These are phyloP conservation scores for Penicillium diatomitis DNA, from an alignment of 495 filamentous ascomycete genomes.

Conservation along the genomic window DNA sequence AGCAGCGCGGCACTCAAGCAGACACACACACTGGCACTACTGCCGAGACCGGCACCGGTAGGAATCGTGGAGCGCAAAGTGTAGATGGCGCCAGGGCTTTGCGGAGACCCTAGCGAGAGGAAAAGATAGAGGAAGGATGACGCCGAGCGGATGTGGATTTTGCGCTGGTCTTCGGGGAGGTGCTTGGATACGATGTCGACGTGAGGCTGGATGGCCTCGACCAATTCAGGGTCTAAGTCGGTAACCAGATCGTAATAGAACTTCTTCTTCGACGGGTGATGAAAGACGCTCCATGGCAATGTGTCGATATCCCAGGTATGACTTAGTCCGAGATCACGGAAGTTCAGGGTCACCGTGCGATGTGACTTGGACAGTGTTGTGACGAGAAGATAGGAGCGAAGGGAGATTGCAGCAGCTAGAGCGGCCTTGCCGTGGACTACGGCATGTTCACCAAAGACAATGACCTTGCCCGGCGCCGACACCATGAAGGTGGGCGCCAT, in stretches of 20 bases:
- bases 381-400: slow-evolving; percentile 92
- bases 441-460: slow-evolving; percentile 93
- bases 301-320: slow-evolving; percentile 90
- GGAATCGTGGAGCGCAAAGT: slow-evolving; percentile 91
- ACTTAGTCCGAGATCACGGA: slow-evolving; percentile 75
- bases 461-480: slow-evolving; percentile 94
- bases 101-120: slow-evolving; percentile 69
- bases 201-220: slow-evolving; percentile 68
- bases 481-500: slow-evolving; percentile 89
- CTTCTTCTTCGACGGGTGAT: slow-evolving; percentile 74
- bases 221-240: slow-evolving; percentile 69
- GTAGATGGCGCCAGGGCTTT: slow-evolving; percentile 73
- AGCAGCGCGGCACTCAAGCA: slow-evolving; percentile 83
- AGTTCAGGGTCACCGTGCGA: slow-evolving; percentile 73
- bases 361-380: slow-evolving; percentile 81
- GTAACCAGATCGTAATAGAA: slow-evolving; percentile 86
- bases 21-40: slow-evolving; percentile 84
- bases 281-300: slow-evolving; percentile 77
- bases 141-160: slow-evolving; percentile 72
- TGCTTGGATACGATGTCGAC: slow-evolving; percentile 57
- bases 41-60: slow-evolving; percentile 83
- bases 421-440: slow-evolving; percentile 95
- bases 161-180: slow-evolving; percentile 54
- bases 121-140: slow-evolving; percentile 88
- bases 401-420: slow-evolving; percentile 86